Evolutionary conservation across 495 filamentous ascomycete species (phyloP).

Genomic region (Bacidia gigantensis): DNA sequence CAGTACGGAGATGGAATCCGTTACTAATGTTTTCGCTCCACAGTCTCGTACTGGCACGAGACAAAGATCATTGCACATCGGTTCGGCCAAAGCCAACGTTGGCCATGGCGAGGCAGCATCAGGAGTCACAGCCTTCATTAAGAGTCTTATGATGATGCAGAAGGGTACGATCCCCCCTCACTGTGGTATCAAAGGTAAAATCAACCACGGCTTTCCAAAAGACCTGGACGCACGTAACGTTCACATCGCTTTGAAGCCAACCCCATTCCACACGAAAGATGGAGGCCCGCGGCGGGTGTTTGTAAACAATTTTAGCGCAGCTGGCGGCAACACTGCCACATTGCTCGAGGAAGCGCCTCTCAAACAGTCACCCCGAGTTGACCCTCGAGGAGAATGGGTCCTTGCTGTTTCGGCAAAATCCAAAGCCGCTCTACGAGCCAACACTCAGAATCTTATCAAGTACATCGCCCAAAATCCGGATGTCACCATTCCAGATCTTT

Average conservation of each 20-base stretch:
- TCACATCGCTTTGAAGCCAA: constrained; percentile 22
- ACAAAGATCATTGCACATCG: constrained; percentile 32
- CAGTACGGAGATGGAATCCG: constrained; percentile 23
- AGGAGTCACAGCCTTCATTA: constrained; percentile 24
- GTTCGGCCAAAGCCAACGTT: constrained; percentile 29
- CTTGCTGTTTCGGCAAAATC: constrained; percentile 41
- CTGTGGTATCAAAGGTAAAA: constrained; percentile 32
- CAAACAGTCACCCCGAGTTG: background rate
- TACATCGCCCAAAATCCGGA: constrained; percentile 40
- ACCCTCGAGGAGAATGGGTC: constrained; percentile 36
- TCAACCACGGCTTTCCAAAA: constrained; percentile 29
- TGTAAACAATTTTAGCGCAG: constrained; percentile 56
- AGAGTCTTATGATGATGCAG: constrained; percentile 24
- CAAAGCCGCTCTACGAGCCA: constrained; percentile 40
- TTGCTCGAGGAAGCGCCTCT: constrained; percentile 41
- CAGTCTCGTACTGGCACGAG: constrained; percentile 27
- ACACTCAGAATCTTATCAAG: constrained; percentile 36
- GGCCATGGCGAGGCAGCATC: constrained; percentile 29
- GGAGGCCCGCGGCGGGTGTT: constrained; percentile 45
- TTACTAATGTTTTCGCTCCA: constrained; percentile 13
- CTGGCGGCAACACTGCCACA: constrained; percentile 40
- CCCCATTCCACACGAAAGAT: constrained; percentile 38
- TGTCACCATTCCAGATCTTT: constrained; percentile 36
- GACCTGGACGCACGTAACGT: constrained; percentile 50
- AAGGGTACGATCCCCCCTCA: constrained; percentile 24